phyloP scores from a whole-genome alignment of 2,329 filamentous ascomycete species.

The Macrophomina phaseolina region DNA sequence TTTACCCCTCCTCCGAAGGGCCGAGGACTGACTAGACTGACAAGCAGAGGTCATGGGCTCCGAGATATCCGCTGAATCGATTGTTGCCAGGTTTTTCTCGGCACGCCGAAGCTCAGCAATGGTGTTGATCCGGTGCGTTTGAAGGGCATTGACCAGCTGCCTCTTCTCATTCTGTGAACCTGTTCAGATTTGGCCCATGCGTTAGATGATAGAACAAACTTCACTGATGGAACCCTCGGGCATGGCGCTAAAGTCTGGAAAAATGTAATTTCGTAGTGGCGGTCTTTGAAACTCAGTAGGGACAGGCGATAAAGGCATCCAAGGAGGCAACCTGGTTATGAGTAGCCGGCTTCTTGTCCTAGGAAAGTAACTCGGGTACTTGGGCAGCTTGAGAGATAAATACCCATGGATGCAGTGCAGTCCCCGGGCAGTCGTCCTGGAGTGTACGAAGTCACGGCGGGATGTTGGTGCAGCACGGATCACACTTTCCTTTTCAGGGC shows the following conservation, averaged over 20 bases:
- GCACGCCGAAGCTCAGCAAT: slow-evolving; percentile 74
- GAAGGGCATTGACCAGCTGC: slow-evolving; percentile 67
- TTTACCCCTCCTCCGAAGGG: background rate
- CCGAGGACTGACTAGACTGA: slow-evolving; percentile 27
- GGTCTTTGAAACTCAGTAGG: slow-evolving; percentile 29
- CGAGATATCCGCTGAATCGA: slow-evolving; percentile 64
- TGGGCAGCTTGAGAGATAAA: background rate
- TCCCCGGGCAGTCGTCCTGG: no score
- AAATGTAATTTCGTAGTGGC: slow-evolving; percentile 35
- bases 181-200: background rate
- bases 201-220: slow-evolving; percentile 31
- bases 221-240: slow-evolving; percentile 35
- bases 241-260: slow-evolving; percentile 38
- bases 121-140: slow-evolving; percentile 73
- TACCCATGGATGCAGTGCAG: no score
- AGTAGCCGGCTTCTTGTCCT: background rate
- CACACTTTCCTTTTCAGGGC: slow-evolving; percentile 8
- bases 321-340: background rate
- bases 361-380: background rate
- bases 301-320: slow-evolving; percentile 1
- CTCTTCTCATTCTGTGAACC: slow-evolving; percentile 50
- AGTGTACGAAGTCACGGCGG: background rate
- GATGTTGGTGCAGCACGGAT: slow-evolving; percentile 18
- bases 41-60: slow-evolving; percentile 74
- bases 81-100: slow-evolving; percentile 67